Conservation (phyloP, 176 grass and related monocot species). For the Oryza nivara region DNA sequence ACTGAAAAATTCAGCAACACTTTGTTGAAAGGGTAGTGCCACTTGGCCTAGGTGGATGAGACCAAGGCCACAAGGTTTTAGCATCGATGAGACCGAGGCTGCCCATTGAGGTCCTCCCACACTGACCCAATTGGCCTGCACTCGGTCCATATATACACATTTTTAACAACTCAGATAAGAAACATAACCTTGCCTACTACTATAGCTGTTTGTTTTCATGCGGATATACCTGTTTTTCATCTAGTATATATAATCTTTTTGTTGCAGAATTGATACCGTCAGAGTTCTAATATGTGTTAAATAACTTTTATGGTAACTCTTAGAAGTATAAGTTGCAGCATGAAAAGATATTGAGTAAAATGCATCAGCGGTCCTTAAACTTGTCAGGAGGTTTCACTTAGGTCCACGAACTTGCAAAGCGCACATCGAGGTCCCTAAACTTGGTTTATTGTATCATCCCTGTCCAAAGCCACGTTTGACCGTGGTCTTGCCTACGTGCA, state of each 20-base stretch:
- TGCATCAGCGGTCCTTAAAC: too few relatives aligned
- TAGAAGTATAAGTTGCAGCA: not conserved
- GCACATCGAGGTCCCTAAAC: too few relatives aligned
- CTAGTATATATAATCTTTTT: not conserved
- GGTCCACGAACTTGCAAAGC: too few relatives aligned
- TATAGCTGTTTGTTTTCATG: not conserved
- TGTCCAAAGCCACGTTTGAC: too few relatives aligned
- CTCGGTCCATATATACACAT: not conserved
- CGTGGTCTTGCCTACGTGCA: too few relatives aligned
- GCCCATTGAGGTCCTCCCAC: not conserved
- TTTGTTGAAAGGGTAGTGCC: not conserved
- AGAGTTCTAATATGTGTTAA: too few relatives aligned
- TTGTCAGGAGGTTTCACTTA: too few relatives aligned
- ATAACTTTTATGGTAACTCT: too few relatives aligned
- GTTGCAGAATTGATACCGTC: not conserved
- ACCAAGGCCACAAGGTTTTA: not conserved
- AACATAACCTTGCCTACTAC: not conserved
- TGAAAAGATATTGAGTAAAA: not conserved
- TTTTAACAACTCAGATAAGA: not conserved
- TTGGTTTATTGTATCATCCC: too few relatives aligned
- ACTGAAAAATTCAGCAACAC: not conserved
- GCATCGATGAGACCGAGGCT: slow-evolving; percentile 1
- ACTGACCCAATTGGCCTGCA: not conserved
- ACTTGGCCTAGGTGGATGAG: not conserved
- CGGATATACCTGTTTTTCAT: not conserved